Percentiles rank a stretch among this genome's conserved stretches.
Evolutionary conservation across 140 eudicot species (phyloP).

Genomic region (Stevia rebaudiana): DNA sequence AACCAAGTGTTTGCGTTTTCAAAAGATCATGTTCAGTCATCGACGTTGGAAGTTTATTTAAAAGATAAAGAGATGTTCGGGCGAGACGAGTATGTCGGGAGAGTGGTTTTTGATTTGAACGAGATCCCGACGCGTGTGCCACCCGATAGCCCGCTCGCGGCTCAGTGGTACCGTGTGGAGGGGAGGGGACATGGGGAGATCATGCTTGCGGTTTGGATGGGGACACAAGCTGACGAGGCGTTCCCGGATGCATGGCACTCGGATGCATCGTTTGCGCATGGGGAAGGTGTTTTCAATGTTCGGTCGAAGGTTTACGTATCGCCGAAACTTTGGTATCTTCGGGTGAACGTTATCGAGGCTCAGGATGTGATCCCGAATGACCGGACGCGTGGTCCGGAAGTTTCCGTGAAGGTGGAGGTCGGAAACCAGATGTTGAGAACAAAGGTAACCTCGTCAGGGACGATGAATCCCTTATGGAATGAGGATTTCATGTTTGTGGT

Average conservation of each 20-base stretch:
- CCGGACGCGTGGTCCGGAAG: constrained; percentile 34
- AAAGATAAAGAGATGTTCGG: constrained; percentile 42
- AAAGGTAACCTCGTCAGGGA: constrained; percentile 24
- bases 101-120: constrained; percentile 40
- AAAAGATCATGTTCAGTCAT: constrained; percentile 37
- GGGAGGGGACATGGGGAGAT: constrained; percentile 36
- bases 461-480: constrained; percentile 43
- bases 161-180: constrained; percentile 41
- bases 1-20: constrained; percentile 46
- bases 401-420: constrained; percentile 42
- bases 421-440: constrained; percentile 45
- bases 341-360: constrained; percentile 51
- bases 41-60: constrained; percentile 36
- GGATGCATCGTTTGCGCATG: constrained; percentile 37
- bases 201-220: constrained; percentile 51
- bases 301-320: constrained; percentile 43
- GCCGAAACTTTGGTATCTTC: constrained; percentile 55
- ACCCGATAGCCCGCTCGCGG: constrained; percentile 43
- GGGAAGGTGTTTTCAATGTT: constrained; percentile 38
- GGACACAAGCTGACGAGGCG: constrained; percentile 45
- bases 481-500: constrained; percentile 46
- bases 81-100: constrained; percentile 38
- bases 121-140: constrained; percentile 44
- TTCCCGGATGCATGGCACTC: constrained; percentile 49
- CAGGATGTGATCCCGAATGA: constrained; percentile 43